Conservation (phyloP, 345 rosid genomes). For the Erysimum cheiranthoides region DNA sequence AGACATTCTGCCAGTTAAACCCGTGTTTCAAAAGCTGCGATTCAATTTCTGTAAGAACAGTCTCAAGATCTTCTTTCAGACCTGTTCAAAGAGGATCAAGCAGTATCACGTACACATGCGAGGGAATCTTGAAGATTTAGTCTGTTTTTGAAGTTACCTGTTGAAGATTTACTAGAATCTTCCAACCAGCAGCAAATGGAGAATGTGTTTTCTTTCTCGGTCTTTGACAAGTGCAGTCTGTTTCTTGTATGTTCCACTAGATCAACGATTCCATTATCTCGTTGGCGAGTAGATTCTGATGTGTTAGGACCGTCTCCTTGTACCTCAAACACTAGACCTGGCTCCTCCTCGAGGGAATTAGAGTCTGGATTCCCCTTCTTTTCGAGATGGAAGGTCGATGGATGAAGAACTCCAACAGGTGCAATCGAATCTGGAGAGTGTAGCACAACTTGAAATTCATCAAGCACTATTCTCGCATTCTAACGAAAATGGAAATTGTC, state of each 20-base stretch:
- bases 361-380: slow-evolving; percentile 52
- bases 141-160: slow-evolving; percentile 55
- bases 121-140: not conserved
- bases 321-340: slow-evolving; percentile 66
- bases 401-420: slow-evolving; percentile 93
- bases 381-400: slow-evolving; percentile 75
- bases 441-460: slow-evolving; percentile 72
- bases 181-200: slow-evolving; percentile 90
- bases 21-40: slow-evolving; percentile 60
- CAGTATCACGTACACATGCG: not conserved
- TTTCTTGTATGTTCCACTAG: slow-evolving; percentile 49
- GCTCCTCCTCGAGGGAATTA: slow-evolving; percentile 44
- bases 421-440: slow-evolving; percentile 93
- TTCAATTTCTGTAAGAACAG: slow-evolving; percentile 66
- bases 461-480: slow-evolving; percentile 87
- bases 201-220: slow-evolving; percentile 60
- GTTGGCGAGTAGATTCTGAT: slow-evolving; percentile 45
- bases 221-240: slow-evolving; percentile 57
- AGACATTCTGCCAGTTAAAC: slow-evolving; percentile 77
- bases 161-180: slow-evolving; percentile 53
- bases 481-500: slow-evolving; percentile 35
- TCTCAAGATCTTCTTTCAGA: slow-evolving; percentile 70
- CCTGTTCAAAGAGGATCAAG: slow-evolving; percentile 49
- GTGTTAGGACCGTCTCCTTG: slow-evolving; percentile 53
- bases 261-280: slow-evolving; percentile 46